phyloP scores from a whole-genome alignment of 2,329 filamentous ascomycete genomes.

The Fusarium bactridioides region DNA sequence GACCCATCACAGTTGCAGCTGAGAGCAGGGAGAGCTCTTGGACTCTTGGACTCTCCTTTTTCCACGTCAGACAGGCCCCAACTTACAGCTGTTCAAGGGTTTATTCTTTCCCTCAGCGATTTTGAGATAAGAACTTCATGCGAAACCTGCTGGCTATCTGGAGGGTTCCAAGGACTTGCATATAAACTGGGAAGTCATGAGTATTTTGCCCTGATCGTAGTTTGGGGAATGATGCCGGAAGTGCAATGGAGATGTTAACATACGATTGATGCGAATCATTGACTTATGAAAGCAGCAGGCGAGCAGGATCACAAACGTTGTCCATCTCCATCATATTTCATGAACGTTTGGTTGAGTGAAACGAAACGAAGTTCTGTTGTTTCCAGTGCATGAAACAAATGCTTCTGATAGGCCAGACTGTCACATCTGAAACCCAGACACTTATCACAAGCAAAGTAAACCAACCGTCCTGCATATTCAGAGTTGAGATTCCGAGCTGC shows the following conservation, averaged over 20 bases:
- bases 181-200: neutral
- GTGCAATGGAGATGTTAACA: neutral
- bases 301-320: neutral
- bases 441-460: conserved; percentile 12
- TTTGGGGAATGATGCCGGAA: neutral
- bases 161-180: conserved; percentile 9
- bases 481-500: conserved; percentile 3
- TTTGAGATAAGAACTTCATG: conserved; percentile 13
- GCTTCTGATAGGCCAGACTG: neutral
- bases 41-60: conserved; percentile 25
- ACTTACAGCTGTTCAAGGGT: conserved; percentile 5
- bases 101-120: neutral
- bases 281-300: neutral
- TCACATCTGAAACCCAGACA: conserved; percentile 18
- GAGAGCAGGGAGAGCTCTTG: conserved; percentile 22
- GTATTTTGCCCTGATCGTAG: neutral
- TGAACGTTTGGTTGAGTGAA: neutral
- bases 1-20: conserved; percentile 28
- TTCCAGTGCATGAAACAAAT: neutral
- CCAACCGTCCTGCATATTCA: conserved; percentile 23
- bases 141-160: conserved; percentile 7
- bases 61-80: conserved; percentile 24
- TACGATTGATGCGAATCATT: neutral
- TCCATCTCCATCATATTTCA: neutral
- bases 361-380: neutral